Evolutionary conservation across 148 eudicot species (phyloP).

Genomic region (Nyssa sinensis): DNA sequence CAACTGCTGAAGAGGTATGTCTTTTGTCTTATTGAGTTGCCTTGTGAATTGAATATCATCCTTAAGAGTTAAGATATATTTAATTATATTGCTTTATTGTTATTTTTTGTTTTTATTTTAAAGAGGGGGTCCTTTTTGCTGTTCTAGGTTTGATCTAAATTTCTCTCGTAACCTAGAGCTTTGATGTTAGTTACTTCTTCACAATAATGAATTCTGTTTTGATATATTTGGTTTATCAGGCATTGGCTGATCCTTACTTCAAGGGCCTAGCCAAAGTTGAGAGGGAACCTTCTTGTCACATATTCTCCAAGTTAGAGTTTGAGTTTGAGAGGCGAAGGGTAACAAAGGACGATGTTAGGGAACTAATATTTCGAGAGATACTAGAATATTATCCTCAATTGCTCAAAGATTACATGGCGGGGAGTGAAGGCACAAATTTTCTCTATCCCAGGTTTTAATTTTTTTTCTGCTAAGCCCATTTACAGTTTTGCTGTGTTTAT

Average conservation of each 20-base stretch:
- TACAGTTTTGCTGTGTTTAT: neutral
- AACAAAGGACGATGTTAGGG: conserved; percentile 66
- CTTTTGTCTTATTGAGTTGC: neutral
- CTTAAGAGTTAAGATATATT: neutral
- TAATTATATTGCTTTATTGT: too few relatives aligned
- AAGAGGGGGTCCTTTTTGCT: too few relatives aligned
- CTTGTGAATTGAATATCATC: neutral
- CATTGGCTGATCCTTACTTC: conserved; percentile 74
- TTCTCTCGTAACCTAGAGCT: neutral
- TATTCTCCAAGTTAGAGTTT: conserved; percentile 70
- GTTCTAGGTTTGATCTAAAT: too few relatives aligned
- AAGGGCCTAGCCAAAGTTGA: conserved; percentile 69
- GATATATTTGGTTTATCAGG: conserved; percentile 29
- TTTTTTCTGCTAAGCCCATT: neutral
- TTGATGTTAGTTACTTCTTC: neutral
- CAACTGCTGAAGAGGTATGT: conserved; percentile 76
- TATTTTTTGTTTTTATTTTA: too few relatives aligned
- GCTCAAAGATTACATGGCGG: conserved; percentile 63
- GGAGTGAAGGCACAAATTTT: conserved; percentile 60
- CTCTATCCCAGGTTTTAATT: conserved; percentile 64
- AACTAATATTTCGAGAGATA: conserved; percentile 65
- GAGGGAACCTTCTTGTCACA: conserved; percentile 72
- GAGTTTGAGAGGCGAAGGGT: conserved; percentile 70
- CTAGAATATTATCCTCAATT: conserved; percentile 82
- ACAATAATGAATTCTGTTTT: neutral